These are phyloP conservation scores for Colletotrichum plurivorum DNA, from an alignment of 2,329 filamentous ascomycete genomes.

Conservation along the genomic window DNA sequence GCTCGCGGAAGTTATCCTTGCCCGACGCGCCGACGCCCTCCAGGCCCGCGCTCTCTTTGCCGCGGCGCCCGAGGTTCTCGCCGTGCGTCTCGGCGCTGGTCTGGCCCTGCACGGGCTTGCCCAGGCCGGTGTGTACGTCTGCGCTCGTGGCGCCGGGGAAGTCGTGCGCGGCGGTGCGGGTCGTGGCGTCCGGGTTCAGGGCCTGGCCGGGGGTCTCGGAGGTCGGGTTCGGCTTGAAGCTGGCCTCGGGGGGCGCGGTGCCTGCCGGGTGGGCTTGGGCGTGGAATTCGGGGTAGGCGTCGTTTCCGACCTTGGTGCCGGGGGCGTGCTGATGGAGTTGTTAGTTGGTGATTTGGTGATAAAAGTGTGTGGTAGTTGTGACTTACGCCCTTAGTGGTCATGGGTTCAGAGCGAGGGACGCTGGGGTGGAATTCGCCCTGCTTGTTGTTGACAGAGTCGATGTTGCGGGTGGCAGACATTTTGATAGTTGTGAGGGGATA, in stretches of 20 bases:
- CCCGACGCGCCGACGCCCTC: slow-evolving; percentile 54
- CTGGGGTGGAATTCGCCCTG: slow-evolving; percentile 70
- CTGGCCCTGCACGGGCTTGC: slow-evolving; percentile 60
- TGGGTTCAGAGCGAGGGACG: slow-evolving; percentile 65
- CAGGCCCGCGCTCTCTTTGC: slow-evolving; percentile 55
- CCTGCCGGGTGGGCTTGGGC: slow-evolving; percentile 73
- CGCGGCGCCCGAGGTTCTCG: slow-evolving; percentile 45
- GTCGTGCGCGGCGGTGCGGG: slow-evolving; percentile 50
- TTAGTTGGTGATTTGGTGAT: slow-evolving; percentile 24
- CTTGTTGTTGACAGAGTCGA: slow-evolving; percentile 63
- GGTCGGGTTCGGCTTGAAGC: slow-evolving; percentile 56
- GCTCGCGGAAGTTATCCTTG: slow-evolving; percentile 47
- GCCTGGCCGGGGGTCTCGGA: slow-evolving; percentile 54
- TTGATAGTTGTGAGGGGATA: slow-evolving; percentile 28
- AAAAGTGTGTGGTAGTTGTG: accelerated
- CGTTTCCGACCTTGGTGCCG: slow-evolving; percentile 72
- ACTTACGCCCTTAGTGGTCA: slow-evolving; percentile 69
- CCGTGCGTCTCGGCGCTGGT: slow-evolving; percentile 57
- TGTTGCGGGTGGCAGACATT: slow-evolving; percentile 62
- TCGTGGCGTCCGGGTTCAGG: slow-evolving; percentile 43
- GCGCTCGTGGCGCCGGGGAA: slow-evolving; percentile 61
- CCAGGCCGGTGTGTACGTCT: slow-evolving; percentile 59
- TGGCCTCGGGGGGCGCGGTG: slow-evolving; percentile 67
- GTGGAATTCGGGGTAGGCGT: slow-evolving; percentile 73
- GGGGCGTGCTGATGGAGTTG: slow-evolving; percentile 70